Evolutionary conservation across 2,329 filamentous ascomycete genomes (phyloP), one percentile per base, ranked within the genome.

Genomic region (Hypoxylon sp.): DNA sequence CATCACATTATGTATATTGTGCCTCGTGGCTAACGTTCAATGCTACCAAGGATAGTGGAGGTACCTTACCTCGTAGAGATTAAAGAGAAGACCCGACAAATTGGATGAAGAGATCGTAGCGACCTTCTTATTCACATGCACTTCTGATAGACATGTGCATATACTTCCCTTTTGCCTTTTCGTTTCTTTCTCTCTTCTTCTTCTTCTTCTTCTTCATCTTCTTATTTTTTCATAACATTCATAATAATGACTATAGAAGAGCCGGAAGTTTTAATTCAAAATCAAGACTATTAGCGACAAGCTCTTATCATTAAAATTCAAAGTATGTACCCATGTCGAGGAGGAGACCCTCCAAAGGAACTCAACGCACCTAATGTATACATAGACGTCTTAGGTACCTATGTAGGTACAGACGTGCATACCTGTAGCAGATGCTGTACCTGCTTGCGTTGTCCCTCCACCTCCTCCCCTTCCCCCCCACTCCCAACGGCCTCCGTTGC

Each of bases 11-110:
- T 46, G 35, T 51, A 63, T 64, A 56, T 62, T 31, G 21, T 56
- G 35, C 53, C 21, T 54, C 51, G 51, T 42, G 37, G 19, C 51
- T 42, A 54, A 31, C 17, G 29, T 31, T 37, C 29, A 19, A 35
- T 35, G 27, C 17, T 24, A 51, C 47, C 27, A 8, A 31, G 46
- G 46, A 48, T 32, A 52, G 51, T 54, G 51, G 32, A 54, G 32
- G 37, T 42, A 39, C 17, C 50, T 21, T 21, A 37, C 50, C 50
- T 53, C 50, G 50, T 53, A 37, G 31, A 53, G 29, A 53, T 32
- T 35, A 19, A 53, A 53, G 31, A 53, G 32, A 42, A 54, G 31
- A 62, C 63, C 63, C 63, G 63, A 66, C 63, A 66, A 66, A 53
- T 66, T 58, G 63, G 63, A 57, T 66, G 51, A 32, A 60, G 32